phyloP scores from a whole-genome alignment of 352 stramenopile genomes.

The Globisporangium heterothallicum region DNA sequence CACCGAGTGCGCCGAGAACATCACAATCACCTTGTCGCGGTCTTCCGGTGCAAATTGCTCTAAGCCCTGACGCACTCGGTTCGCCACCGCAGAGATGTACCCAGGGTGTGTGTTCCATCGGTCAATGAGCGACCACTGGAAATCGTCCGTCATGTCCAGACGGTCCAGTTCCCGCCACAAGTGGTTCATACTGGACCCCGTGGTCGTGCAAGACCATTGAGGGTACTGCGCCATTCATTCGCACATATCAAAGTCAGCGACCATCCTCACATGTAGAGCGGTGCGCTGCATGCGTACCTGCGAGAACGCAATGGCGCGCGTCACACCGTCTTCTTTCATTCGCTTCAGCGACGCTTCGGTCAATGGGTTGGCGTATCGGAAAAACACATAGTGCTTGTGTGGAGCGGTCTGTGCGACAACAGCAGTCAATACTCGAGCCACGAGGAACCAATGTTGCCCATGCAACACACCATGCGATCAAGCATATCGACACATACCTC shows the following conservation, averaged over 20 bases:
- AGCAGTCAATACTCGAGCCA: background rate
- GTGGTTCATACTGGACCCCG: conserved; percentile 93
- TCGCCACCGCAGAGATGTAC: conserved; percentile 92
- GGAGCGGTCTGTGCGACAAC: conserved; percentile 51
- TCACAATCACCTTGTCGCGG: conserved; percentile 86
- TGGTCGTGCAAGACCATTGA: conserved; percentile 98
- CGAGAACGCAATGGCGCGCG: conserved; percentile 96
- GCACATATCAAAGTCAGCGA: too few relatives aligned
- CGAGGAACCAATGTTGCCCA: background rate
- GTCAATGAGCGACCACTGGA: conserved; percentile 79
- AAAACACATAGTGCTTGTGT: conserved; percentile 96
- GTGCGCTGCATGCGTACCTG: conserved; percentile 57
- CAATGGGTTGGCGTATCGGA: conserved; percentile 97
- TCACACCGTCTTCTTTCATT: conserved; percentile 93
- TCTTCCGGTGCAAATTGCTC: conserved; percentile 88
- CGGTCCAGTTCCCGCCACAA: conserved; percentile 79
- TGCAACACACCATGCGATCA: conserved; percentile 8
- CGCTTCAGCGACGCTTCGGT: conserved; percentile 95
- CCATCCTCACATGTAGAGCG: too few relatives aligned
- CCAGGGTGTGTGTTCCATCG: conserved; percentile 95
- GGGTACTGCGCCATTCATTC: conserved; percentile 76
- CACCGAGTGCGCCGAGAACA: conserved; percentile 89
- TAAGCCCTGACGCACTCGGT: conserved; percentile 90
- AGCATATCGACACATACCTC: conserved; percentile 29
- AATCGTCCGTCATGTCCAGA: conserved; percentile 84